phyloP scores from a whole-genome alignment of 169 alveolate genomes.

The Plasmodium gonderi region DNA sequence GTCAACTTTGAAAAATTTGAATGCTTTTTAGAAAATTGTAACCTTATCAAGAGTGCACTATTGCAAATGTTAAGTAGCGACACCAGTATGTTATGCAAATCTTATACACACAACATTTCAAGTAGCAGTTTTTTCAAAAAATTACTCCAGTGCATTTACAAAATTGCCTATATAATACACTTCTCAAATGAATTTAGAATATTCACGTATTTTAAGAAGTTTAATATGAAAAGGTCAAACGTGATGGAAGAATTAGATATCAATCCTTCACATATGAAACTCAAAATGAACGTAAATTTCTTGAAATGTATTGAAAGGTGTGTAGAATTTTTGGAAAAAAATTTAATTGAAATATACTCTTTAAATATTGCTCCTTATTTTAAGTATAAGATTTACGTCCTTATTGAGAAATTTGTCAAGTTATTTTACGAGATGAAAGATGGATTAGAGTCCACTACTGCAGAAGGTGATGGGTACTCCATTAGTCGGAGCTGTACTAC shows the following conservation, averaged over 20 bases:
- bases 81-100: neutral
- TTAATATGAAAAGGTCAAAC: neutral
- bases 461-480: neutral
- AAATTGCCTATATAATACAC: conserved; percentile 53
- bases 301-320: conserved; percentile 11
- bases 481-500: no score
- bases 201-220: conserved; percentile 42
- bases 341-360: neutral
- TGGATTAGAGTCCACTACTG: neutral
- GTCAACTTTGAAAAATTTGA: conserved; percentile 25
- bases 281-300: conserved; percentile 29
- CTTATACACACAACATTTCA: neutral
- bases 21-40: conserved; percentile 19
- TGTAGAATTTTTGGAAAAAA: neutral
- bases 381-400: conserved; percentile 11
- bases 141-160: conserved; percentile 3
- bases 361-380: conserved; percentile 35
- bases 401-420: neutral
- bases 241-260: neutral
- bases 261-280: neutral
- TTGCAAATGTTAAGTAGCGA: conserved; percentile 22
- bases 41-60: conserved; percentile 12
- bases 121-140: conserved; percentile 7
- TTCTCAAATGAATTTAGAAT: conserved; percentile 49
- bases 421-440: neutral